Evolutionary conservation across 225 moss, liverwort and hornwort species (phyloP).

Genomic region (Physcomitrium patens): DNA sequence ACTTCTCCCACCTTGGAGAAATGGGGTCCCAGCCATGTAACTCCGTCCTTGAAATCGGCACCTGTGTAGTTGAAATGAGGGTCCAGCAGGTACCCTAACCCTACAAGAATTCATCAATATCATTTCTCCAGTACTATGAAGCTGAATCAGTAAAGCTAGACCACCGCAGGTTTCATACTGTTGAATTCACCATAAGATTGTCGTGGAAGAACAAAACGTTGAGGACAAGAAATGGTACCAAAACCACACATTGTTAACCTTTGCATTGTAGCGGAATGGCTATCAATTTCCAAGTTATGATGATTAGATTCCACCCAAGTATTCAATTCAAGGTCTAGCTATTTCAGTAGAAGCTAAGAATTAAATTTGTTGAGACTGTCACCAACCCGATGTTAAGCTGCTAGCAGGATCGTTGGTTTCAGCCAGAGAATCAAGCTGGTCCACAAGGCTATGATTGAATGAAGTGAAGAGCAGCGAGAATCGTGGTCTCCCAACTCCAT

Average conservation of each 20-base stretch:
- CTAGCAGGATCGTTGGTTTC: constrained; percentile 32
- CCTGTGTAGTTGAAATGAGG: constrained; percentile 52
- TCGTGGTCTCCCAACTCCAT: constrained; percentile 46
- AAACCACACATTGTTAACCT: not conserved
- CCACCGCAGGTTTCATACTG: too few species aligned
- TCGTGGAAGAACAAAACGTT: not conserved
- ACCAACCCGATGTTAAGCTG: constrained; percentile 54
- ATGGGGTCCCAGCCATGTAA: constrained; percentile 61
- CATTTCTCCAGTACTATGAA: constrained; percentile 3
- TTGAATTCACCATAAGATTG: not conserved
- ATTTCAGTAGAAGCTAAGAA: not conserved
- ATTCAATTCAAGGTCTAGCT: not conserved
- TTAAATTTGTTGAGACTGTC: not conserved
- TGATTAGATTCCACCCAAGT: not conserved
- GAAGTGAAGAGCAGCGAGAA: constrained; percentile 56
- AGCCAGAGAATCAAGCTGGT: constrained; percentile 44
- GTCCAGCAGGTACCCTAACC: constrained; percentile 57
- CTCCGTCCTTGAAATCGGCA: constrained; percentile 32
- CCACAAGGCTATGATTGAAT: constrained; percentile 61
- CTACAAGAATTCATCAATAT: constrained; percentile 33
- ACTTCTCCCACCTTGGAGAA: constrained; percentile 49
- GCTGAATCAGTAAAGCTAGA: not conserved
- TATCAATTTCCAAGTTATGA: constrained; percentile 7
- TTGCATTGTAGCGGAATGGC: not conserved
- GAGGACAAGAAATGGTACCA: not conserved